These are phyloP conservation scores for Guillardia theta DNA, from an alignment of 78 protist species.

Conservation along the genomic window DNA sequence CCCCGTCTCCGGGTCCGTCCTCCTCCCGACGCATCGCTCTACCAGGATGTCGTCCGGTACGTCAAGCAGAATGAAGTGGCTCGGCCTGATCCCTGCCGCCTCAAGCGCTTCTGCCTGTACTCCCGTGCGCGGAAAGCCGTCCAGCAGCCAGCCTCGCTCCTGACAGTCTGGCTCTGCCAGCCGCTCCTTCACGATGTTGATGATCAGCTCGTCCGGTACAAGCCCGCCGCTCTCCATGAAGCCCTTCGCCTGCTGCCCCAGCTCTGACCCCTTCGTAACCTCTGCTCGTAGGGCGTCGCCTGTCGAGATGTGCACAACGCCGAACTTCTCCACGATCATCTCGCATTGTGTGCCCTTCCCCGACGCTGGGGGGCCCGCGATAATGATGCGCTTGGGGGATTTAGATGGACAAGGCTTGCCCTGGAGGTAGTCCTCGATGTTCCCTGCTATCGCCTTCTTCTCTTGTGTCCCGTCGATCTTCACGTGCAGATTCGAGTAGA, in stretches of 20 bases:
- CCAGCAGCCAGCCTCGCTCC: conserved; percentile 68
- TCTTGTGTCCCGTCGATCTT: background rate
- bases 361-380: conserved; percentile 67
- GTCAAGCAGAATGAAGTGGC: conserved; percentile 48
- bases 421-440: background rate
- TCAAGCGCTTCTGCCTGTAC: conserved; percentile 54
- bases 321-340: conserved; percentile 34
- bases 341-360: conserved; percentile 77
- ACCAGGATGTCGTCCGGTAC: conserved; percentile 52
- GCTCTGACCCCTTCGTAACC: background rate
- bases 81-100: conserved; percentile 37
- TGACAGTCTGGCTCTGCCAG: conserved; percentile 17
- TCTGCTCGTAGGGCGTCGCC: conserved; percentile 69
- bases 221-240: conserved; percentile 49
- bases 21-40: conserved; percentile 60
- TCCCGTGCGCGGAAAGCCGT: conserved; percentile 77
- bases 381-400: conserved; percentile 41
- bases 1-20: conserved; percentile 68
- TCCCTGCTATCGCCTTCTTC: background rate
- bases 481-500: background rate
- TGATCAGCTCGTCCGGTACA: conserved; percentile 69
- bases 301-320: conserved; percentile 65
- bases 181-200: conserved; percentile 36
- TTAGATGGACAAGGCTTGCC: background rate
- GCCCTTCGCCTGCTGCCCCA: conserved; percentile 47